phyloP scores from a whole-genome alignment of 2,329 filamentous ascomycete genomes.

The Microsporum ferrugineum region DNA sequence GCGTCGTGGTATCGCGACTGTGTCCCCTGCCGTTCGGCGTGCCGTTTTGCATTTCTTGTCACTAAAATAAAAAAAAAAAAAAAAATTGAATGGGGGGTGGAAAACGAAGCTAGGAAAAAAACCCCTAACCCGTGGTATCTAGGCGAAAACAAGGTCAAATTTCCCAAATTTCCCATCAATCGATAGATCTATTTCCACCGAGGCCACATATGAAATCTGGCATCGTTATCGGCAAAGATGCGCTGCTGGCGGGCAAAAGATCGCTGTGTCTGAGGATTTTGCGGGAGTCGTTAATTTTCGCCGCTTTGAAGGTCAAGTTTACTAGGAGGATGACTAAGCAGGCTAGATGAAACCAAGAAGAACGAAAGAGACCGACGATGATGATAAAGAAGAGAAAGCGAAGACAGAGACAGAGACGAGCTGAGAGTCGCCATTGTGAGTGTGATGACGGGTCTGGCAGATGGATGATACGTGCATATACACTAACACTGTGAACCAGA shows the following conservation, averaged over 20 bases:
- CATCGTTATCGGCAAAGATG: constrained; percentile 34
- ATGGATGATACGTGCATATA: background rate
- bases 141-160: constrained; percentile 30
- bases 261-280: constrained; percentile 21
- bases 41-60: constrained; percentile 39
- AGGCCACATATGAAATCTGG: constrained; percentile 32
- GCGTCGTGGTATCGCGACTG: constrained; percentile 30
- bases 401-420: background rate
- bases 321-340: constrained; percentile 2
- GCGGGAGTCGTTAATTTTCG: constrained; percentile 32
- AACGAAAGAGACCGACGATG: background rate
- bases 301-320: constrained; percentile 11
- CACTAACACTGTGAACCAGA: constrained; percentile 17
- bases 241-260: constrained; percentile 30
- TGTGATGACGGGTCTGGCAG: background rate
- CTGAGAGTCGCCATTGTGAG: background rate
- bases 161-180: constrained; percentile 31
- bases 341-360: background rate
- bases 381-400: background rate
- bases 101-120: constrained; percentile 15
- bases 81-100: constrained; percentile 27
- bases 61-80: constrained; percentile 20
- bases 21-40: constrained; percentile 31
- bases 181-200: constrained; percentile 24
- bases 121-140: constrained; percentile 36